phyloP scores from a whole-genome alignment of 2,329 filamentous ascomycete genomes.

The Penicillium hordei region DNA sequence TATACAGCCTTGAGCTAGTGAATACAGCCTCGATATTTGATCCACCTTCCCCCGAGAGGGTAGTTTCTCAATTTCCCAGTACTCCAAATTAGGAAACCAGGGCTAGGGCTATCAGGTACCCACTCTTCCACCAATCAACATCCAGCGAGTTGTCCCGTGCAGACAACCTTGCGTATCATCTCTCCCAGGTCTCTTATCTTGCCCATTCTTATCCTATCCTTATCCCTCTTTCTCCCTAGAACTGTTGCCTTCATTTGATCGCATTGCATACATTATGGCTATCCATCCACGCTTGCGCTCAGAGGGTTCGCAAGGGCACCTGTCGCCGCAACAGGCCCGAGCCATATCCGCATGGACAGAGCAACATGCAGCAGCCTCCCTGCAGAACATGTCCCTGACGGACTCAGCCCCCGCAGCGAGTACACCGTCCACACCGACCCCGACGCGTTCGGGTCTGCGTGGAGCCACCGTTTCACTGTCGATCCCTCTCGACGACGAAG shows the following conservation, averaged over 20 bases:
- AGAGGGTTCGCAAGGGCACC: conserved; percentile 23
- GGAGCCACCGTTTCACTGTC: conserved; percentile 65
- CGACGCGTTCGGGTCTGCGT: conserved; percentile 45
- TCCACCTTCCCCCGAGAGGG: neutral
- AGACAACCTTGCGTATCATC: conserved; percentile 13
- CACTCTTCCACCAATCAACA: conserved; percentile 23
- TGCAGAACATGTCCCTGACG: conserved; percentile 37
- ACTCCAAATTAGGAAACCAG: conserved; percentile 17
- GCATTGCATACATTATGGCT: conserved; percentile 38
- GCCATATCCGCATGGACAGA: conserved; percentile 69
- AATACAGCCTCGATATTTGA: neutral
- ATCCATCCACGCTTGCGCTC: conserved; percentile 42
- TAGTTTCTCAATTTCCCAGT: neutral
- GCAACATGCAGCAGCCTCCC: conserved; percentile 39
- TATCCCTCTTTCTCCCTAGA: conserved; percentile 4
- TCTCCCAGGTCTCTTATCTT: conserved; percentile 19
- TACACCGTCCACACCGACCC: conserved; percentile 55
- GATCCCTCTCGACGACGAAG: conserved; percentile 70
- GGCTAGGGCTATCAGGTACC: conserved; percentile 21
- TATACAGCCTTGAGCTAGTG: neutral
- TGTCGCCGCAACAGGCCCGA: conserved; percentile 45
- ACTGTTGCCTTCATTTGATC: neutral
- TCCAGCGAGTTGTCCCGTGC: conserved; percentile 20
- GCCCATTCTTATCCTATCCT: conserved; percentile 11
- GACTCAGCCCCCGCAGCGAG: conserved; percentile 22